Percentiles rank a stretch among this genome's conserved stretches.
These are phyloP conservation scores for Leucocoprinus leucothites DNA, from an alignment of 768 basidiomycete species.

Conservation along the genomic window DNA sequence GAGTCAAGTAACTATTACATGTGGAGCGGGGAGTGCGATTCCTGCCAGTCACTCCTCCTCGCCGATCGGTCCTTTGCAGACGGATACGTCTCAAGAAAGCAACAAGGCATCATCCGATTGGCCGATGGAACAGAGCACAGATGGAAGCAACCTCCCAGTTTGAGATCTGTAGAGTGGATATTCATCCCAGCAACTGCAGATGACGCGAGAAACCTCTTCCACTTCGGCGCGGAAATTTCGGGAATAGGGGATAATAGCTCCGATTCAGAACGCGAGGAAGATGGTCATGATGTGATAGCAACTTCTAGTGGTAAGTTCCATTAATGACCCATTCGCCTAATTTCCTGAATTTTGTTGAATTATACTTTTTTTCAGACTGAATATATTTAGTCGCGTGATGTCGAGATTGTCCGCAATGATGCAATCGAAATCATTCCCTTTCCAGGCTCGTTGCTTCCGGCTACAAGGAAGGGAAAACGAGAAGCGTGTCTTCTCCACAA, in stretches of 20 bases:
- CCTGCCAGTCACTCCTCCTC: constrained; percentile 1
- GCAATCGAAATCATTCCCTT: too few species aligned
- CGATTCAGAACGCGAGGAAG: neutral
- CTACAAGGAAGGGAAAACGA: too few species aligned
- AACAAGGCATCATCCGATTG: neutral
- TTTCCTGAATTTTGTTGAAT: too few species aligned
- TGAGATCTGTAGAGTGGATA: neutral
- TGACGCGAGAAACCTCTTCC: neutral
- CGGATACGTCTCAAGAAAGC: neutral
- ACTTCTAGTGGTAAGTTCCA: neutral
- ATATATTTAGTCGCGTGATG: too few species aligned
- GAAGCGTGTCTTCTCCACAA: too few species aligned
- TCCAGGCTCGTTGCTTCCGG: too few species aligned
- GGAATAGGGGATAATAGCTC: neutral
- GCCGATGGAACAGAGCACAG: neutral
- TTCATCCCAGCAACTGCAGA: neutral
- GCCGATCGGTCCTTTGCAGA: neutral
- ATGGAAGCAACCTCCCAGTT: neutral
- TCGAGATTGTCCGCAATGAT: too few species aligned
- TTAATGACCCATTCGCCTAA: too few species aligned
- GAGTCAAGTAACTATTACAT: neutral
- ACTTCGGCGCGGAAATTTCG: neutral
- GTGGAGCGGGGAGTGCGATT: constrained; percentile 12
- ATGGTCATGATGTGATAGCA: neutral
- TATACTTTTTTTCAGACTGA: too few species aligned